Percentiles rank a stretch among this genome's conserved stretches.
These are phyloP conservation scores for Elongisporangium prolatum DNA, from an alignment of 352 stramenopile genomes.

Conservation along the genomic window DNA sequence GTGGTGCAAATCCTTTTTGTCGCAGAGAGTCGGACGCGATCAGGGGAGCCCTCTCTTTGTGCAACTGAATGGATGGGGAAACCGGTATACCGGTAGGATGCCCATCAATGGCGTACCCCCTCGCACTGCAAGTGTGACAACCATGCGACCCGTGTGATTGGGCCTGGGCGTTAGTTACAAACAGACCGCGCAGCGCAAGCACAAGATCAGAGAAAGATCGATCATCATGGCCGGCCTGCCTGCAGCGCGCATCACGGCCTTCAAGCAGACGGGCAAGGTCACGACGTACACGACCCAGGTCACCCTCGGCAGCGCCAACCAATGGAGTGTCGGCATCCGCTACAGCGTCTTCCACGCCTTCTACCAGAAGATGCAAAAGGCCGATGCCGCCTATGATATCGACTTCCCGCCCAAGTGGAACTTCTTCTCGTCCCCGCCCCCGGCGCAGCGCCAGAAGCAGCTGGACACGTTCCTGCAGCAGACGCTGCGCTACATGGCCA, in stretches of 20 bases:
- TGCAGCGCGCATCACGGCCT: slow-evolving; percentile 39
- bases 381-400: slow-evolving; percentile 50
- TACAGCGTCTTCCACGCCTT: slow-evolving; percentile 64
- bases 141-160: not conserved
- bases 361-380: slow-evolving; percentile 39
- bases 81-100: not conserved
- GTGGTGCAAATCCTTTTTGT: not conserved
- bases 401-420: slow-evolving; percentile 59
- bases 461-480: slow-evolving; percentile 61
- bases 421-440: slow-evolving; percentile 55
- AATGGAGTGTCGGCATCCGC: slow-evolving; percentile 47
- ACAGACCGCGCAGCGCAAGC: not conserved
- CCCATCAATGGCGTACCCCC: not conserved
- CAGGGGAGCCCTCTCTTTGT: not conserved
- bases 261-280: slow-evolving; percentile 21
- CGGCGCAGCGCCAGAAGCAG: slow-evolving; percentile 48
- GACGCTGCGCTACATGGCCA: slow-evolving; percentile 47
- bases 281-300: slow-evolving; percentile 64
- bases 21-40: not conserved
- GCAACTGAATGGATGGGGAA: not conserved
- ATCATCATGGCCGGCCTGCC: not conserved
- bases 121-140: not conserved
- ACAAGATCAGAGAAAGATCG: not conserved
- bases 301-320: slow-evolving; percentile 19
- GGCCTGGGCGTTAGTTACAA: not conserved